These are phyloP conservation scores for Fonsecaea erecta DNA, from an alignment of 2,329 filamentous ascomycete species.

Conservation along the genomic window DNA sequence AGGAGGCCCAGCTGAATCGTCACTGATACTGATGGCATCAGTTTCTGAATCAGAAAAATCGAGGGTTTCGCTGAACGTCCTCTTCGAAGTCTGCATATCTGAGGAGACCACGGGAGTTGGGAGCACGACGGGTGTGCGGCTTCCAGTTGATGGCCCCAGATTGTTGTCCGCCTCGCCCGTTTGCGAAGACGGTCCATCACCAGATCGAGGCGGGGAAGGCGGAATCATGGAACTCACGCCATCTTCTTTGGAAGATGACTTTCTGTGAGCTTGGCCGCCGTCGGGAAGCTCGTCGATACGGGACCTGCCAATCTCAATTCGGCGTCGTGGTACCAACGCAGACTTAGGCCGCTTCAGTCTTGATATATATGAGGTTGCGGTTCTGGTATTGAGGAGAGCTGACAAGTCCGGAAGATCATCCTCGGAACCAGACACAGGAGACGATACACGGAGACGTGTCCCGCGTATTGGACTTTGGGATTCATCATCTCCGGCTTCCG, in stretches of 20 bases:
- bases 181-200: conserved; percentile 40
- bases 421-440: conserved; percentile 26
- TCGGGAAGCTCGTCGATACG: conserved; percentile 29
- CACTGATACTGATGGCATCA: conserved; percentile 29
- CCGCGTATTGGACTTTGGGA: conserved; percentile 40
- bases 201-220: conserved; percentile 49
- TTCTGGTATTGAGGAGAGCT: conserved; percentile 20
- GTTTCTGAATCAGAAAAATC: conserved; percentile 29
- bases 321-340: neutral
- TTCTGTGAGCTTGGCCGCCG: conserved; percentile 5
- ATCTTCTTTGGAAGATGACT: neutral
- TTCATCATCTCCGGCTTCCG: conserved; percentile 40
- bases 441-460: conserved; percentile 1
- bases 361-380: neutral
- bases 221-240: conserved; percentile 35
- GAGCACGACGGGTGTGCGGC: conserved; percentile 25
- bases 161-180: neutral
- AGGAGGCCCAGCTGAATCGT: conserved; percentile 10
- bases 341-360: conserved; percentile 2
- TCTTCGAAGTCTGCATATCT: conserved; percentile 22
- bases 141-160: neutral
- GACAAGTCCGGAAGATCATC: conserved; percentile 33
- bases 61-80: conserved; percentile 35
- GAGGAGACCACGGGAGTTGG: conserved; percentile 35
- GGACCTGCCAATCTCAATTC: conserved; percentile 16